Evolutionary conservation across 352 stramenopile genomes (phyloP), one percentile per base, ranked within the genome.

Genomic region (Peronospora farinosa): DNA sequence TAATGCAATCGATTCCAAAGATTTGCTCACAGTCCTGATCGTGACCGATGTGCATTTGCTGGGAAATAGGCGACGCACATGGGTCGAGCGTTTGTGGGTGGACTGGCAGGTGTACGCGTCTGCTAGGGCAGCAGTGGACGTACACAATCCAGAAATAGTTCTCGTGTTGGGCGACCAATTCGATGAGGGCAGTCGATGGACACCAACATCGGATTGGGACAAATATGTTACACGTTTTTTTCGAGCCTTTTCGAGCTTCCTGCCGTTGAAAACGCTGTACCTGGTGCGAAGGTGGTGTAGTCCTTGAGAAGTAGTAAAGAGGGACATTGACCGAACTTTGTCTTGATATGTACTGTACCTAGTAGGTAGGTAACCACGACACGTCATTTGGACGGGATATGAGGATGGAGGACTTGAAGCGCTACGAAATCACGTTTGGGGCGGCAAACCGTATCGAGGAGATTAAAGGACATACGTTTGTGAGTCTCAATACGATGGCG

Each of bases 401-500:
- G 63, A 47, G 54, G 8, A 27, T 65, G 3, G 16, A 62, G 23
- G 64, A 74, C 25, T 46, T 89, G 7, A 46, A 65, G 27, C 72
- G 80, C 13, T 85, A 72, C 32, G 72, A 92, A 40, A 39, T 68
- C 9, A 69, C 71, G 0, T 92, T 92, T 28, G 78, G 78, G 0
- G 43, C 63, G 3, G 64, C 72, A 2, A 92, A 92, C 47, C 65
- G 52, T 40, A 54, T 77, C 30, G 58, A 75, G 2, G 66, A 69
- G 31, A 55, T 86, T 13, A 57, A 54, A 12, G 65, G 60, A 17
- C 73, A 92, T 60, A 57, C 61, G 7, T 80, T 89, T 55, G 59
- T 92, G 7, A 65, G 65, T 13, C 57, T 92, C 43, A 88, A 89
- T 49, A 86, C 81, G 6, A 92, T 92, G 78, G 81, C 78, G 15